Base-by-base conservation (phyloP, 768 basidiomycete genomes). In the Xerocomus brunneocitrinus region DNA sequence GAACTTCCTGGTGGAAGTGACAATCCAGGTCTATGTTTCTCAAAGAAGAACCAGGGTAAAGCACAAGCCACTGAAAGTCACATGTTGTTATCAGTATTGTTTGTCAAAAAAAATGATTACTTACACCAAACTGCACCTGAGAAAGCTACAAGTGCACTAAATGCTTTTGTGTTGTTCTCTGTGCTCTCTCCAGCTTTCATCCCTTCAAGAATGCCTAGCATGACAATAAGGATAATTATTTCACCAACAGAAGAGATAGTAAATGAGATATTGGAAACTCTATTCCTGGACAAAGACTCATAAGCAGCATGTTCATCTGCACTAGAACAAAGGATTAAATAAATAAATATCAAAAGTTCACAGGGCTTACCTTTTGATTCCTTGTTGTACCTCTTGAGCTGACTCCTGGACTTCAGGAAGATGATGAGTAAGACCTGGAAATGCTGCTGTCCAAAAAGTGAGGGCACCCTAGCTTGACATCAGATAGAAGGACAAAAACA, bases 391-490 rank as follows among this genome's bases (percentile, higher is more conserved):
- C 45, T 76, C 67, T 4, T 50, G 53, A 5, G 74, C 69, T 2
- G 84, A 87, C 47, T 74, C 66, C 56, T 79, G 74, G n/a, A 90
- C 80, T 59, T 87, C 82, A 0, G 85, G 83, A 27, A 89, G 76
- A 64, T 89, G 79, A 8, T 81, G 76, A 24, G 84, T 83, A 14
- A 91, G 74, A 16, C 85, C 87, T 0, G 88, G 87, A 64, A 91
- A 89, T 12, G 89, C 88, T 12, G 89, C 89, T 0, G 85, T 87
- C 87, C 87, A 91, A 68, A 90, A 91, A 0, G 88, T 89, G 50
- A 89, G 66, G 30, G 84, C 73, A 51, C 85, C 80, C 81, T 86
- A 52, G 0, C 5, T 39, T 9, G 6, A 46, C 12, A 19, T 65
- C 12, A 57, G 55, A 38, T 8, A n/a, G 16, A 1, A 38, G 12